Base-by-base conservation (phyloP, 2,329 filamentous ascomycete genomes). In the Colletotrichum cuscutae region DNA sequence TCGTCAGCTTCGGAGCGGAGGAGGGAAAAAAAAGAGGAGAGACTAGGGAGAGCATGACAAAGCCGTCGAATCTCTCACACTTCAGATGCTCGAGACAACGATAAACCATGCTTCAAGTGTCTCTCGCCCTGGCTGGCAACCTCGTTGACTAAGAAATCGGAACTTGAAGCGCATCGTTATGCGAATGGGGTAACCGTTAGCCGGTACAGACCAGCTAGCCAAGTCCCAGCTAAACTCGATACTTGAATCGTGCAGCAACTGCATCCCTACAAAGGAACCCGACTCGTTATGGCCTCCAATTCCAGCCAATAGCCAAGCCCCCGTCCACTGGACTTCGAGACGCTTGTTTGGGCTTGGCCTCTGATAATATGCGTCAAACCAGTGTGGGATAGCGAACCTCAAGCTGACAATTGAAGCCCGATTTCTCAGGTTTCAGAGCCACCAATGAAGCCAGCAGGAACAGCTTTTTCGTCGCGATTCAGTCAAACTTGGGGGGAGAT, bases 201-300 rank as follows among this genome's bases (percentile, higher is more conserved):
- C 65, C 56, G 65, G 30, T 54, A 49, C 19, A n/a, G 42, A 22
- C 19, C 19, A n/a, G 19, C 19, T 22, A 26, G 60, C 22, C 66
- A 65, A 60, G 54, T 42, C 70, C 60, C 66, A 65, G 52, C 66
- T 70, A 61, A 53, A 72, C 53, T 70, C 54, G 54, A 57, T 56
- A 46, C 70, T 70, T 65, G 70, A 72, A 72, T 72, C 70, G 71
- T 72, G 71, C 66, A 71, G 54, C 12, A 54, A 64, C 70, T 59
- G 26, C 60, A 65, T 72, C 71, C 66, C 71, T 69, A 72, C 71
- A 46, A 49, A 49, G 19, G 42, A n/a, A 30, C 26, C 70, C 66
- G 60, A 46, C 71, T 65, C 54, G 56, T 65, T 56, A 42, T 28
- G 53, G 53, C 42, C 53, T 28, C 46, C 54, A 49, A 32, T n/a